These are phyloP conservation scores for Magnolia changhungtana DNA, from an alignment of 164 flowering plant genomes.

Conservation along the genomic window DNA sequence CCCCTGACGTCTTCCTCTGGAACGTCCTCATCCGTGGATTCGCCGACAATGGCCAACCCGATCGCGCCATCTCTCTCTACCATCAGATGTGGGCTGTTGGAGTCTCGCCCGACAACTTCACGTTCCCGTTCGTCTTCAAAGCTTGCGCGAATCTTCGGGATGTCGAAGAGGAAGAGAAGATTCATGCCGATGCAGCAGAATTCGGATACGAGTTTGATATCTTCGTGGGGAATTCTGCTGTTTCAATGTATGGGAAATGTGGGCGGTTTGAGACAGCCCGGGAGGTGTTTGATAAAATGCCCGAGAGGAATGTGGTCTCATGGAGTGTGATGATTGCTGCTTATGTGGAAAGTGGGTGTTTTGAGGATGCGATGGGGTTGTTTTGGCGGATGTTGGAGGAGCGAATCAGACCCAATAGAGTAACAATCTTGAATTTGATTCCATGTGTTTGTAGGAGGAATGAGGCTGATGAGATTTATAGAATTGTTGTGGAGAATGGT, in stretches of 20 bases:
- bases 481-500: slow-evolving; percentile 17
- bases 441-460: slow-evolving; percentile 19
- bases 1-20: slow-evolving; percentile 31
- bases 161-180: slow-evolving; percentile 8
- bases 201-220: slow-evolving; percentile 25
- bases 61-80: slow-evolving; percentile 18
- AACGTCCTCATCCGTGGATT: slow-evolving; percentile 31
- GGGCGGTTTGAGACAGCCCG: slow-evolving; percentile 15
- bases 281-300: slow-evolving; percentile 32
- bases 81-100: slow-evolving; percentile 16
- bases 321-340: slow-evolving; percentile 39
- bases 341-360: slow-evolving; percentile 20
- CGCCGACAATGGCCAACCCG: slow-evolving; percentile 9
- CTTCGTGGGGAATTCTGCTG: slow-evolving; percentile 26
- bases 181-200: slow-evolving; percentile 15
- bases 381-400: slow-evolving; percentile 27
- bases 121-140: slow-evolving; percentile 34
- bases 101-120: slow-evolving; percentile 26
- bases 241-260: slow-evolving; percentile 36
- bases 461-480: slow-evolving; percentile 21
- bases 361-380: slow-evolving; percentile 22
- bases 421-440: slow-evolving; percentile 22
- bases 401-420: slow-evolving; percentile 21
- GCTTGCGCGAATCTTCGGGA: slow-evolving; percentile 25
- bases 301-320: slow-evolving; percentile 24